Percentiles rank a stretch among this genome's conserved stretches.
Conservation (phyloP, 768 basidiomycete genomes). For the Calocybe gangraenosa region DNA sequence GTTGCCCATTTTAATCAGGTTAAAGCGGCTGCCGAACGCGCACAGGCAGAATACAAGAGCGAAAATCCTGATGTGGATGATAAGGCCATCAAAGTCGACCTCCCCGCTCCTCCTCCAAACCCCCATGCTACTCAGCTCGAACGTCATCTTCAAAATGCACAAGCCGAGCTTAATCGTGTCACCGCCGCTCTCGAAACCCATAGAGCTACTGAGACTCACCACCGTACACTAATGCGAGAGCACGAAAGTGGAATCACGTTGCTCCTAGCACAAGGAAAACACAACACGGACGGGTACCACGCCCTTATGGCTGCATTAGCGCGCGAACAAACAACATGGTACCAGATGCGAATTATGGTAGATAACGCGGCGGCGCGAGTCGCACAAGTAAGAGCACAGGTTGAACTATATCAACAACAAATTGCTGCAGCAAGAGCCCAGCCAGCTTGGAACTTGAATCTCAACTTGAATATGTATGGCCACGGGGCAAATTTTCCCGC, state of each 20-base stretch:
- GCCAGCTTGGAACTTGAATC: background rate
- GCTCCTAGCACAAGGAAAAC: background rate
- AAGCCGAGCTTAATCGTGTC: slow-evolving; percentile 4
- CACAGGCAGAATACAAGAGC: slow-evolving; percentile 56
- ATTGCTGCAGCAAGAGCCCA: background rate
- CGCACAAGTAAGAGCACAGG: background rate
- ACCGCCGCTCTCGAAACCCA: background rate
- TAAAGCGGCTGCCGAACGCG: slow-evolving; percentile 59
- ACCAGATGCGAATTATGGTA: slow-evolving; percentile 2
- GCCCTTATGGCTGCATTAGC: background rate
- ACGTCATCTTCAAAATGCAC: slow-evolving; percentile 1
- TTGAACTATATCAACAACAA: background rate
- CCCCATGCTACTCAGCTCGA: background rate
- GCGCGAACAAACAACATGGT: slow-evolving; percentile 8
- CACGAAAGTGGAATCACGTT: background rate
- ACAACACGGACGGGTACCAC: background rate
- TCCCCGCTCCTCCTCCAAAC: slow-evolving; percentile 35
- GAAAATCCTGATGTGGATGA: slow-evolving; percentile 62
- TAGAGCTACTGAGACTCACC: background rate
- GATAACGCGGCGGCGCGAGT: background rate
- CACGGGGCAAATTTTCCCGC: too few relatives aligned
- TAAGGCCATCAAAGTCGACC: slow-evolving; percentile 58
- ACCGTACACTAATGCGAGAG: background rate
- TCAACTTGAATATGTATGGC: background rate
- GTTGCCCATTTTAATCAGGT: slow-evolving; percentile 42